Base-by-base conservation (phyloP, 441 rosid species). In the Populus hybrid region DNA sequence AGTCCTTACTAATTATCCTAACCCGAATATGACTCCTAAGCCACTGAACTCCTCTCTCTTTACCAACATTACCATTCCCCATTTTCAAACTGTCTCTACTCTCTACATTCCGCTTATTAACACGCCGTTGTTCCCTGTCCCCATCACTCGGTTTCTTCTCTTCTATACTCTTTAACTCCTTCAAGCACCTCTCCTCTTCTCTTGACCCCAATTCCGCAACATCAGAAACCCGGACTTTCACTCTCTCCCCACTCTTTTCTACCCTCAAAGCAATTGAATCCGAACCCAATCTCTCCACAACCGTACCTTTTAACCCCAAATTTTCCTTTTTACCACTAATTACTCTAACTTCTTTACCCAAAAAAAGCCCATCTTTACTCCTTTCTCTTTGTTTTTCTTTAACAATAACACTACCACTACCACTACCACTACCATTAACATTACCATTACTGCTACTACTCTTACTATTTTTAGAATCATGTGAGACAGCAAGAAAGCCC, bases 11-110 rank as follows among this genome's bases (percentile, higher is more conserved):
- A 16, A 90, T 78, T 29, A 95, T 80, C 71, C 94, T 87, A 72
- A 92, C 95, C 74, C 89, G 84, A 82, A 93, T 91, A 74, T 88
- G 92, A 83, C 88, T 92, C 83, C 84, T 86, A 38, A 95, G 92
- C 98, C 98, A 93, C 2, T 80, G 74, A 23, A 81, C 73, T 50
- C 87, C 78, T 38, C 76, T 78, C 73, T 76, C 78, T 24, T 24
- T 79, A 73, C 80, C 74, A 68, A 6, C 76, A 76, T 77, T 79
- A 14, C 38, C 79, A 67, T 74, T 77, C 71, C n/a, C 29, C 45
- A 31, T 6, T 72, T 42, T 64, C 68, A 9, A 66, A 21, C 28
- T 64, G n/a, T 12, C 78, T 29, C 56, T 14, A 45, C 56, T 45
- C 56, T 45, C 56, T 14, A 45, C 56, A 14, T 14, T 45, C 56